Conservation (phyloP, 1,139 yeast species). For the Kodamaea sp. region DNA sequence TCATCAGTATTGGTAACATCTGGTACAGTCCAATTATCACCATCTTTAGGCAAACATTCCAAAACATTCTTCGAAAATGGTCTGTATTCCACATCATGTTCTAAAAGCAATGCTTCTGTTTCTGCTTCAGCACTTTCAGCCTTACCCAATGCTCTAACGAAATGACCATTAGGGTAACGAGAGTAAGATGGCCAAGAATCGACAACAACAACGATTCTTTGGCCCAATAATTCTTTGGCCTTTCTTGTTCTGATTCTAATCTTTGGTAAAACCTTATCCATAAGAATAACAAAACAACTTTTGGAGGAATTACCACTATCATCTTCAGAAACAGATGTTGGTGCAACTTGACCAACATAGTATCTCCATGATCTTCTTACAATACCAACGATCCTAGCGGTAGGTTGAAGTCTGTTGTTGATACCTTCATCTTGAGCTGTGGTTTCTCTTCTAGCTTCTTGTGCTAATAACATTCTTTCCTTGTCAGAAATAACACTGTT, state of each 20-base stretch:
- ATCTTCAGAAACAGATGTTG: slow-evolving; percentile 63
- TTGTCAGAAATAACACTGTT: slow-evolving; percentile 56
- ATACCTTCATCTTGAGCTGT: slow-evolving; percentile 16
- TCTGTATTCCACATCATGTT: slow-evolving; percentile 94
- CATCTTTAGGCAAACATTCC: slow-evolving; percentile 89
- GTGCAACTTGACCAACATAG: slow-evolving; percentile 92
- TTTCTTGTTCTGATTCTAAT: slow-evolving; percentile 84
- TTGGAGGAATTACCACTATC: slow-evolving; percentile 59
- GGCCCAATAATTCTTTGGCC: slow-evolving; percentile 75
- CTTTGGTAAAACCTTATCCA: slow-evolving; percentile 88
- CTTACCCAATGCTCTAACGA: slow-evolving; percentile 83
- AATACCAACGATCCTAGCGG: slow-evolving; percentile 88
- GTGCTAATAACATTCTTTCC: slow-evolving; percentile 71
- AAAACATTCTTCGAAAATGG: slow-evolving; percentile 92
- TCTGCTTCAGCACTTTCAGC: slow-evolving; percentile 93
- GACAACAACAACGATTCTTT: slow-evolving; percentile 86
- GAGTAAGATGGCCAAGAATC: slow-evolving; percentile 90
- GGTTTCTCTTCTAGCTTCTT: slow-evolving; percentile 68
- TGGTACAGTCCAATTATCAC: slow-evolving; percentile 91
- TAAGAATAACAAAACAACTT: slow-evolving; percentile 77
- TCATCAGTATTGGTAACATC: slow-evolving; percentile 55
- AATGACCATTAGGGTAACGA: slow-evolving; percentile 91
- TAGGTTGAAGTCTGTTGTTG: slow-evolving; percentile 64
- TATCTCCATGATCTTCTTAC: slow-evolving; percentile 92
- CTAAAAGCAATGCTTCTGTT: slow-evolving; percentile 88